Base-by-base conservation (phyloP, 257 asterid species). In the Solanum infundibuliforme region DNA sequence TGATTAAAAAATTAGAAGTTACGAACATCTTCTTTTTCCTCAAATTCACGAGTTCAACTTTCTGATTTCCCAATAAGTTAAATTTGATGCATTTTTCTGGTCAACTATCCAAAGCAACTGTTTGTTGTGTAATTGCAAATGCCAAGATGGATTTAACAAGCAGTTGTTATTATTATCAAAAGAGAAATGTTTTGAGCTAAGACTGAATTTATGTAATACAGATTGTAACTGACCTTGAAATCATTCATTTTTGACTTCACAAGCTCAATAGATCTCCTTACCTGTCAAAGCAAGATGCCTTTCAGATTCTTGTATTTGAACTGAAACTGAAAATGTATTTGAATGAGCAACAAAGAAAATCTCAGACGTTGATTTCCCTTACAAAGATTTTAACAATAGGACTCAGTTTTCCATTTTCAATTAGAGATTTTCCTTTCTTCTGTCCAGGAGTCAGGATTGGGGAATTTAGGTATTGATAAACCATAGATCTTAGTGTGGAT, bases 181-280 rank as follows among this genome's bases (percentile, higher is more conserved):
- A 81, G n/a, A 18, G 36, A 52, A 81, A 18, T 0, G 29, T 27
- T 82, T 82, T 31, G 69, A 82, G 85, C 29, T 48, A 48, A 74
- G 82, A 75, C n/a, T 84, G 85, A 73, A 84, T 38, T 55, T 60
- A 81, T 46, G 68, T 16, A 16, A 27, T 8, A 81, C 68, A 60
- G 82, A 39, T 65, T 52, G 46, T 25, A 86, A 87, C 85, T 88
- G 91, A 95, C 98, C 96, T 93, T 91, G 84, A 92, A 93, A 55
- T 88, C 89, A 23, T 68, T 88, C 87, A 94, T 92, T 91, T 90
- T 93, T 62, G 88, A 48, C 93, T 92, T 91, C 90, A 91, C 90
- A 83, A 89, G 90, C 84, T 96, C 93, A 89, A 93, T 62, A 83
- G 93, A 90, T 90, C 92, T 92, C 93, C 88, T 87, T 89, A 91